phyloP scores from a whole-genome alignment of 306 rosid genomes.

The Lagenaria siceraria region DNA sequence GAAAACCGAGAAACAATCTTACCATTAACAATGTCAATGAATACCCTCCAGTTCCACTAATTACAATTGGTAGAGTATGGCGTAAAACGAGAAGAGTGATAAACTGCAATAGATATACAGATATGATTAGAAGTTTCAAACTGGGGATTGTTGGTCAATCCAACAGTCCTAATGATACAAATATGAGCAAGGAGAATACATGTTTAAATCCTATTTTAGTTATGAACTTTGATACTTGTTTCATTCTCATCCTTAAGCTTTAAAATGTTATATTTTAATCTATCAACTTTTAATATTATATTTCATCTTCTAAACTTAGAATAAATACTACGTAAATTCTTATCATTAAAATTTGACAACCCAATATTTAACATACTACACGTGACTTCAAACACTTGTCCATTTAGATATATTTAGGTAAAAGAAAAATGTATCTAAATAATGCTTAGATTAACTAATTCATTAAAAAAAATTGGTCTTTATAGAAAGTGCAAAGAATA shows the following conservation, averaged over 20 bases:
- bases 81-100: conserved; percentile 54
- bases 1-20: conserved; percentile 9
- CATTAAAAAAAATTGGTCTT: background rate
- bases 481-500: background rate
- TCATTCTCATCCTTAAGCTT: background rate
- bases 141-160: background rate
- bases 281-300: background rate
- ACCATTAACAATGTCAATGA: conserved; percentile 40
- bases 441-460: no score
- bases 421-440: background rate
- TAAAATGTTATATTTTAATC: background rate
- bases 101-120: conserved; percentile 38
- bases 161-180: background rate
- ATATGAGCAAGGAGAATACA: background rate
- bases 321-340: background rate
- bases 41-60: conserved; percentile 39
- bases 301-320: background rate
- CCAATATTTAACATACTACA: background rate
- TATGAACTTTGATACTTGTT: background rate
- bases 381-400: background rate
- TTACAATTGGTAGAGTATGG: conserved; percentile 51
- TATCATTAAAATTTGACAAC: background rate
- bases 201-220: background rate
- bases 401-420: background rate
- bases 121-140: background rate